Evolutionary conservation across 768 basidiomycete genomes (phyloP), one percentile per base, ranked within the genome.

Genomic region (Boletus huronensis): DNA sequence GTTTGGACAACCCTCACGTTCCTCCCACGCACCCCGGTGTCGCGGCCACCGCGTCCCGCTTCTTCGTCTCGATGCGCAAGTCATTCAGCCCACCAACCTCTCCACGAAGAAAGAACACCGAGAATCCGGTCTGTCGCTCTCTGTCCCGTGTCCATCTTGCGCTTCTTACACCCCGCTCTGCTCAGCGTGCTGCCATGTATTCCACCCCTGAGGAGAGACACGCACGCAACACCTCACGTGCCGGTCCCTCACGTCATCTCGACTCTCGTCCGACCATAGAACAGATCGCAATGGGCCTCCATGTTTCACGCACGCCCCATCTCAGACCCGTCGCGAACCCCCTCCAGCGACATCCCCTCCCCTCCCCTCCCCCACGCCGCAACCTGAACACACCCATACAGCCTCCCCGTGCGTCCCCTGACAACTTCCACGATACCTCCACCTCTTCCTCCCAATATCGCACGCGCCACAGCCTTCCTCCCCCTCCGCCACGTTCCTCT

Each of bases 271-370:
- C 87, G 1, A 85, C 83, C 44, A 78, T 88, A 38, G 82, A 86
- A 62, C 87, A 90, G 70, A 90, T 90, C 56, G 84, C 85, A 14
- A 89, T 90, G 87, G 88, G 88, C 19, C 76, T 90, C 23, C 88
- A 90, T 68, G 73, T 86, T 29, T 89, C 88, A 6, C 82, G 85
- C 35, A 90, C 88, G 1, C 88, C 88, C 4, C 87, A 89, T 65
- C 70, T 89, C 28, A 79, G 82, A 40, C 76, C 79, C 9, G 65
- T 59, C 29, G 32, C 53, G 9, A 59, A 50, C 40, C 48, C 65
- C 14, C 61, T 53, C 39, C 69, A 58, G 11, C 59, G 63, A 26
- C 53, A 65, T 43, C 48, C 61, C 13, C 25, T 62, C 3, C 48
- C 60, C 13, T 51, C 69, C 14, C 54, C 57, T 35, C 59, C 58